A percentile compares a stretch with the other conserved stretches of the same genome.
Evolutionary conservation across 805 yeast species (phyloP).

Genomic region (Kuraishia ogatae): DNA sequence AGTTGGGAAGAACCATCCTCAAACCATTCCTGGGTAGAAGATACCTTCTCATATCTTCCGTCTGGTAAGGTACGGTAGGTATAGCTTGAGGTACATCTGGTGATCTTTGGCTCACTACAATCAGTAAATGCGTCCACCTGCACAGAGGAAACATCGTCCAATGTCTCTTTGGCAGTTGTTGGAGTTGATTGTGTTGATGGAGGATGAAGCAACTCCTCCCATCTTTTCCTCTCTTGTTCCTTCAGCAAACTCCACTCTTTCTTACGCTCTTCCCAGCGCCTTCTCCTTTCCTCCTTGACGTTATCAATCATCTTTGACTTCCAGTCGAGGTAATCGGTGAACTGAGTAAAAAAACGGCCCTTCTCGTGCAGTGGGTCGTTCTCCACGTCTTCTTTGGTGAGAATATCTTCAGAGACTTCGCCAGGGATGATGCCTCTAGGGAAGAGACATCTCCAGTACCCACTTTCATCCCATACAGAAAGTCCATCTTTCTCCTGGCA

Average conservation of each 20-base stretch:
- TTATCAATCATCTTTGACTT: constrained; percentile 41
- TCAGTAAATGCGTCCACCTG: background rate
- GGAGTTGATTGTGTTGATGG: background rate
- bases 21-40: constrained; percentile 26
- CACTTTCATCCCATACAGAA: constrained; percentile 73
- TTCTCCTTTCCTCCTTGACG: constrained; percentile 27
- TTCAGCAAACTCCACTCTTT: constrained; percentile 15
- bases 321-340: constrained; percentile 63
- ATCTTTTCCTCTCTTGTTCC: constrained; percentile 15
- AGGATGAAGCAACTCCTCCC: constrained; percentile 9
- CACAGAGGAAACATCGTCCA: background rate
- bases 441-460: constrained; percentile 87
- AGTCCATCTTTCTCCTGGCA: constrained; percentile 62
- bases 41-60: constrained; percentile 33
- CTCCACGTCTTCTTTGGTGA: constrained; percentile 55
- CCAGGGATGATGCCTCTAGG: constrained; percentile 40
- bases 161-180: background rate
- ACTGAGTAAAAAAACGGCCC: constrained; percentile 58
- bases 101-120: constrained; percentile 10
- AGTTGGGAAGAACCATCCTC: constrained; percentile 34
- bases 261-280: constrained; percentile 3
- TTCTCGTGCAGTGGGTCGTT: constrained; percentile 29
- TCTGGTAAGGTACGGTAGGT: constrained; percentile 27
- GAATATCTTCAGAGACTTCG: constrained; percentile 23
- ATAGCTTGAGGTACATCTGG: constrained; percentile 30